Evolutionary conservation across 176 grass and related monocot genomes (phyloP), one percentile per base, ranked within the genome.

Genomic region (Saccharum officinarum): DNA sequence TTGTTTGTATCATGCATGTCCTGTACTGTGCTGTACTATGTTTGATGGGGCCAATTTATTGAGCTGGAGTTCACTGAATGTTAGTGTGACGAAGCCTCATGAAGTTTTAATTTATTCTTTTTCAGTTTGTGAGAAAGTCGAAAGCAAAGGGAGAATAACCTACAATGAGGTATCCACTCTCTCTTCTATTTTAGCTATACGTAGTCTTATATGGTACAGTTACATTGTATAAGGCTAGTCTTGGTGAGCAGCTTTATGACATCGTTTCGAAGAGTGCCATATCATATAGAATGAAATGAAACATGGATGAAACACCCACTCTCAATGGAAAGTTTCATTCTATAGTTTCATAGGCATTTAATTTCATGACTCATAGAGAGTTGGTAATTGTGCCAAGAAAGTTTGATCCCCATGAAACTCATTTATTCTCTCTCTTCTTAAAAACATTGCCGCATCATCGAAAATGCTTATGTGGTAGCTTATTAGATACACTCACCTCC

Each of bases 101-200:
- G 36, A 73, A 41, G 10, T 66, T 60, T 65, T 82, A 55, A 44
- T 85, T 62, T 83, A 13, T 64, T 85, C 50, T 25, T 79, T 83
- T 89, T 62, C 86, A 99, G 97, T 96, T n/a, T 96, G 97, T 34
- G 93, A 96, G 75, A 99, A 94, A 94, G 93, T 99, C 7, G 90
- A 99, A 96, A 94, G 93, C 90, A 99, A 99, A 89, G 97, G 92
- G 63, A 94, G 88, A 83, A 99, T 93, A 75, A 99, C 97, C 54
- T 99, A 99, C 81, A 99, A 99, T 77, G 97, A 99, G 93, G 96
- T 98, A 85, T 77, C 63, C 81, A 15, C 33, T 22, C 1, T 83
- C 64, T 57, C 49, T 80, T 63, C 80, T 23, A 75, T 83, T 4
- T 26, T 71, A 30, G 50, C 10, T n/a, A 30, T 67, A 76, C 13